Evolutionary conservation across 2,329 filamentous ascomycete species (phyloP).

Genomic region (Pseudofabraea citricarpa): DNA sequence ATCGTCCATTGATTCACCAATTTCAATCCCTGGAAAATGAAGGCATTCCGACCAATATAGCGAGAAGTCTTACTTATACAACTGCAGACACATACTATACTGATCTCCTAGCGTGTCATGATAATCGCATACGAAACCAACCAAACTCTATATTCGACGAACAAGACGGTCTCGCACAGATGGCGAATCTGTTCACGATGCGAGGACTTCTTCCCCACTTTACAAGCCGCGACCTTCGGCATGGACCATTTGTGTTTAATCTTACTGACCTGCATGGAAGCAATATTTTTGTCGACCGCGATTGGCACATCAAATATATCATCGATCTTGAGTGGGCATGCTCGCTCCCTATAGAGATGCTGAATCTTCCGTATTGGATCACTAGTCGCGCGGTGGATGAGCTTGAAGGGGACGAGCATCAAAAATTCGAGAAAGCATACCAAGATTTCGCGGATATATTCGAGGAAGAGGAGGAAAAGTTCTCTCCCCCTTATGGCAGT

Average conservation of each 20-base stretch:
- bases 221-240: constrained; percentile 14
- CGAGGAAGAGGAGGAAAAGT: constrained; percentile 14
- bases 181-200: constrained; percentile 26
- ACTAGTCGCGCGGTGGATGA: constrained; percentile 13
- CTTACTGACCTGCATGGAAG: constrained; percentile 35
- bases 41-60: background rate
- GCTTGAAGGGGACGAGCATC: constrained; percentile 12
- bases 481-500: constrained; percentile 7
- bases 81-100: constrained; percentile 23
- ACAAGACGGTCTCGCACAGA: constrained; percentile 26
- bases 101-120: constrained; percentile 30
- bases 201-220: constrained; percentile 20
- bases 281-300: constrained; percentile 33
- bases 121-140: constrained; percentile 28
- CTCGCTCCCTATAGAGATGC: constrained; percentile 25
- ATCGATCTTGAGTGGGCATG: constrained; percentile 32
- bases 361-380: constrained; percentile 28
- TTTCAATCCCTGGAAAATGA: background rate
- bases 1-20: background rate
- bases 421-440: constrained; percentile 10
- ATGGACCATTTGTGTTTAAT: constrained; percentile 29
- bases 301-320: constrained; percentile 29
- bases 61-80: constrained; percentile 27
- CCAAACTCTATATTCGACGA: constrained; percentile 28
- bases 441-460: constrained; percentile 18